These are phyloP conservation scores for Chlamydomonas sphaeroides DNA, from an alignment of 139 green algal species.

Conservation along the genomic window DNA sequence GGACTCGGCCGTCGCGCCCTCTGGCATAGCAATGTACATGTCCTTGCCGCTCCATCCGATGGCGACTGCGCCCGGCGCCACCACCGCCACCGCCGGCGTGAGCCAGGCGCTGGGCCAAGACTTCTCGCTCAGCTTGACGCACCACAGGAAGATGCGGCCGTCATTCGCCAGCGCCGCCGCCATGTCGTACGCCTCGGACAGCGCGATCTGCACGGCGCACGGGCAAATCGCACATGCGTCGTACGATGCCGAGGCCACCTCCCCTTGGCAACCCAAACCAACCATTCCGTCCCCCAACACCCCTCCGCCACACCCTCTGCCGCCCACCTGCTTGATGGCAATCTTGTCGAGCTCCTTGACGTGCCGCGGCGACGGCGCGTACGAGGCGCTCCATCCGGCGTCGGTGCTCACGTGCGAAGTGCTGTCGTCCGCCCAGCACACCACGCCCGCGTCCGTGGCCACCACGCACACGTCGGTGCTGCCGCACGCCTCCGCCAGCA, in stretches of 20 bases:
- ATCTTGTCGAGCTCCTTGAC: neutral
- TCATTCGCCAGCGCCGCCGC: neutral
- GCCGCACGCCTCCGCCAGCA: neutral
- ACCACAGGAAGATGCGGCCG: conserved; percentile 4
- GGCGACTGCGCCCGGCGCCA: neutral
- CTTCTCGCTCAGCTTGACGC: neutral
- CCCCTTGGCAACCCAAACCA: neutral
- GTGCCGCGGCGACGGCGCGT: neutral
- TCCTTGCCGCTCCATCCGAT: neutral
- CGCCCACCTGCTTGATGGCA: neutral
- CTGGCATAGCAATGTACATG: neutral
- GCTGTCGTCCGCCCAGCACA: neutral
- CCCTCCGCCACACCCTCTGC: no score
- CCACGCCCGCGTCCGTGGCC: neutral
- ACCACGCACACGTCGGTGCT: neutral
- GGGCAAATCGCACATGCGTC: no score
- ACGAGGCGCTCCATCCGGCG: neutral
- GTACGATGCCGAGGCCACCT: neutral
- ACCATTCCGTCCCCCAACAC: no score
- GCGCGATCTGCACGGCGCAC: neutral
- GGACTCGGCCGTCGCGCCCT: neutral
- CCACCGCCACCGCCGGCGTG: neutral
- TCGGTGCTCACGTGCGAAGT: neutral
- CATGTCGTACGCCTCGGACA: neutral
- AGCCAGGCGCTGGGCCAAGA: neutral